Evolutionary conservation across 257 asterid genomes (phyloP).

Genomic region (Ocimum tenuiflorum): DNA sequence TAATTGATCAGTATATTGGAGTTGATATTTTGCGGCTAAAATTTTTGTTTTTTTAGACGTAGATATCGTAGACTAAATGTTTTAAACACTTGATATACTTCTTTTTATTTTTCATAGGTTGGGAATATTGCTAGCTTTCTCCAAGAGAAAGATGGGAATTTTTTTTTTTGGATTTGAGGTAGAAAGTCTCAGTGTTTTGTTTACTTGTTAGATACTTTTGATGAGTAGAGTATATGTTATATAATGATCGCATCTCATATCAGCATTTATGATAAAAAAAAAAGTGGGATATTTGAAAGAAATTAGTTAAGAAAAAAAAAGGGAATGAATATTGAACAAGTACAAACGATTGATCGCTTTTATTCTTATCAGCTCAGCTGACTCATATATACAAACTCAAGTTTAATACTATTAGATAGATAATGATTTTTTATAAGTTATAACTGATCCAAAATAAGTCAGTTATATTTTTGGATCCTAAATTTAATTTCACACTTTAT

Average conservation of each 20-base stretch:
- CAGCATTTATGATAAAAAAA: background rate
- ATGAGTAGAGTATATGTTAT: background rate
- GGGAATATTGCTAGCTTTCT: background rate
- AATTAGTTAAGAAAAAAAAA: background rate
- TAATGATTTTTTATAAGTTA: too few relatives aligned
- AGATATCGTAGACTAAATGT: conserved; percentile 11
- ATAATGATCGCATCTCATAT: conserved; percentile 8
- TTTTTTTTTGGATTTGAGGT: background rate
- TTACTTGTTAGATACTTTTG: background rate
- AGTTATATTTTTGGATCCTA: too few relatives aligned
- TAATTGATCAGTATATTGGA: conserved; percentile 24
- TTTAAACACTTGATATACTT: background rate
- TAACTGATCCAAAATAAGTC: too few relatives aligned
- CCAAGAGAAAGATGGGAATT: background rate
- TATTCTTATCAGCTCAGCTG: too few relatives aligned
- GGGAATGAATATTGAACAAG: background rate
- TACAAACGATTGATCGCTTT: too few relatives aligned
- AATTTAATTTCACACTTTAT: too few relatives aligned
- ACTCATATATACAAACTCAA: too few relatives aligned
- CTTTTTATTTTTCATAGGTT: background rate
- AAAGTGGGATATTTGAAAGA: background rate
- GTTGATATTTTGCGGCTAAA: conserved; percentile 1
- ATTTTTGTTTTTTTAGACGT: background rate
- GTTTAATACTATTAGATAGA: too few relatives aligned
- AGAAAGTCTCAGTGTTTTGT: background rate